Conservation (phyloP, 192 early-diverging fungal species). For the Coemansia sp. region DNA sequence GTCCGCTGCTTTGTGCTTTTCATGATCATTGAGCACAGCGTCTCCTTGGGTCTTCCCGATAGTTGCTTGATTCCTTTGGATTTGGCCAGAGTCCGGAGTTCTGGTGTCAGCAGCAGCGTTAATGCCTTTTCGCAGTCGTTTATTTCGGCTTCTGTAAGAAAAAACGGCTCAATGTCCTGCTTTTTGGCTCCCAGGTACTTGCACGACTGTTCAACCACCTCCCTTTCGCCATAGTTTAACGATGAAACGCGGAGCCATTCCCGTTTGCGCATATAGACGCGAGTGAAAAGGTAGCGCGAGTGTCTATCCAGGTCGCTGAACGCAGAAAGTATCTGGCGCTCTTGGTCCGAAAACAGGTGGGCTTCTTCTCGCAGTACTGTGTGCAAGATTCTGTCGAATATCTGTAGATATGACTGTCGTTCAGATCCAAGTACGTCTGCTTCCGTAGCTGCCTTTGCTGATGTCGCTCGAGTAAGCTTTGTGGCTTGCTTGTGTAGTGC, state of each 20-base stretch:
- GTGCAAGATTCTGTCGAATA: constrained; percentile 42
- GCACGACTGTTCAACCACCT: constrained; percentile 42
- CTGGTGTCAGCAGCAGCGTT: constrained; percentile 20
- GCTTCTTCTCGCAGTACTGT: constrained; percentile 39
- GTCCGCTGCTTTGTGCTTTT: constrained; percentile 43
- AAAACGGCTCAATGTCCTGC: constrained; percentile 19
- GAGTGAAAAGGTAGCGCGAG: constrained; percentile 46
- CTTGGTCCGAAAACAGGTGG: constrained; percentile 34
- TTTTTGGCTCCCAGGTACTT: constrained; percentile 13
- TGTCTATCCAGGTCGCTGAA: constrained; percentile 37
- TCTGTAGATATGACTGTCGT: constrained; percentile 40
- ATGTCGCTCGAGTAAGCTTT: neutral
- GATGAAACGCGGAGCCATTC: constrained; percentile 40
- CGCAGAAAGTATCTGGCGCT: constrained; percentile 15
- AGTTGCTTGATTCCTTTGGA: constrained; percentile 40
- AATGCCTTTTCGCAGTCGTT: constrained; percentile 23
- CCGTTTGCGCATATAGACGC: constrained; percentile 48
- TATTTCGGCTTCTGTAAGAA: constrained; percentile 21
- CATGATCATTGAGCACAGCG: constrained; percentile 22
- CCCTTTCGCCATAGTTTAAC: constrained; percentile 32
- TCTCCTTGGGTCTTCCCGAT: constrained; percentile 28
- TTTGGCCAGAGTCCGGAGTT: constrained; percentile 37
- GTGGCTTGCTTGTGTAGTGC: neutral
- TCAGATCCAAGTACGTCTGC: constrained; percentile 11
- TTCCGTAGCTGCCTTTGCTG: neutral